These are phyloP conservation scores for Cajanus cajan DNA, from an alignment of 306 rosid genomes.

Conservation along the genomic window DNA sequence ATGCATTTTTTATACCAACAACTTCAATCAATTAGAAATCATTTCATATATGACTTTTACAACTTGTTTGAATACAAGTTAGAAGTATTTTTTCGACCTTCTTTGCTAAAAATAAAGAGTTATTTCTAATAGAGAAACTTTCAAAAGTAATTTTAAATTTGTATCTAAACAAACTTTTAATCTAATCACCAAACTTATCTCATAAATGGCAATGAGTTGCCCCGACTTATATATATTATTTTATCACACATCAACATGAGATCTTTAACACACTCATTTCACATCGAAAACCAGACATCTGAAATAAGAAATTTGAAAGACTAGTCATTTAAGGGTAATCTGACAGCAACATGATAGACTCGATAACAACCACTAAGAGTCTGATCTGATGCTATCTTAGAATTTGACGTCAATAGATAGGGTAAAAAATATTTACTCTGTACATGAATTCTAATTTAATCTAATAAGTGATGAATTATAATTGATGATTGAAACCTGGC, in stretches of 20 bases:
- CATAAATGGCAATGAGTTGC: neutral
- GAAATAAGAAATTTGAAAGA: neutral
- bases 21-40: neutral
- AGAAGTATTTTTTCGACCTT: too few species aligned
- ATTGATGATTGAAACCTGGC: constrained; percentile 64
- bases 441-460: neutral
- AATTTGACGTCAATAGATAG: neutral
- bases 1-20: neutral
- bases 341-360: neutral
- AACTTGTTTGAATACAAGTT: too few species aligned
- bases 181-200: neutral
- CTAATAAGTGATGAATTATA: neutral
- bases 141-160: too few species aligned
- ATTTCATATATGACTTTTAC: neutral
- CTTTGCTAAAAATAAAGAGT: too few species aligned
- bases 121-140: too few species aligned
- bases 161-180: too few species aligned
- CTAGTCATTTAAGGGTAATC: neutral
- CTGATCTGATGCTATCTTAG: neutral
- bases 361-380: neutral
- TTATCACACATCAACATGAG: neutral
- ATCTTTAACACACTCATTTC: neutral
- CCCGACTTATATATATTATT: neutral
- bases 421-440: neutral
- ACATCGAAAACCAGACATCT: too few species aligned